Base-by-base conservation (phyloP, 1,284 basidiomycete species). In the Leucoagaricus sp. region DNA sequence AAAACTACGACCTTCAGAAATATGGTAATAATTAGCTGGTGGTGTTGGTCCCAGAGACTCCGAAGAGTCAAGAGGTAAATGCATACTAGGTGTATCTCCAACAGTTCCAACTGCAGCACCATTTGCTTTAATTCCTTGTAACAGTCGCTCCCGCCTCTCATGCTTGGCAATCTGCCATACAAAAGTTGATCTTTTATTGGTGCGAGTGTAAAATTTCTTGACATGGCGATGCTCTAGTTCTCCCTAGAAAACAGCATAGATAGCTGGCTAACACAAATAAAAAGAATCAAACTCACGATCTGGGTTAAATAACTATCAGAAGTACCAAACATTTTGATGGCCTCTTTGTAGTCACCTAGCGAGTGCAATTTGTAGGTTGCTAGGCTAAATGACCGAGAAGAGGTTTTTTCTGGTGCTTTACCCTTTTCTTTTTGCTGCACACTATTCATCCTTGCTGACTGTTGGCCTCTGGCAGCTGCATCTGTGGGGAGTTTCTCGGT, bases 221-320 rank as follows among this genome's bases (percentile, higher is more conserved):
- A 73, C 63, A 1, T 58, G 55, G 0, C 66, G 59, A 53, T 77
- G 75, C 48, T 74, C 69, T 0, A 70, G 61, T 54, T 77, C 73
- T 0, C 71, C 68, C 73, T 75, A 42, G 36, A 38, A 6, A 33
- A 33, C 50, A 28, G 28, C 25, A 9, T 25, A 36, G 26, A 49
- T 25, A 36, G 26, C 57, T 46, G 34, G 7, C 17, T 7, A 5
- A 19, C 4, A 13, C 2, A 19, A 25, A 17, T 19, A 9, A 10
- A 17, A 12, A 4, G 15, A 7, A 15, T 23, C 17, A 12, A 10
- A 21, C 41, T 19, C 12, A 67, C 65, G 17, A 63, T 49, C 48
- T 69, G 68, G 2, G 69, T 70, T 5, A 66, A 67, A 48, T 62
- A 68, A 2, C 63, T 64, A 33, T 65, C 64, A 1, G 63, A 61